Base-by-base conservation (phyloP, 2,329 filamentous ascomycete species). In the Sclerotiophoma versabilis region DNA sequence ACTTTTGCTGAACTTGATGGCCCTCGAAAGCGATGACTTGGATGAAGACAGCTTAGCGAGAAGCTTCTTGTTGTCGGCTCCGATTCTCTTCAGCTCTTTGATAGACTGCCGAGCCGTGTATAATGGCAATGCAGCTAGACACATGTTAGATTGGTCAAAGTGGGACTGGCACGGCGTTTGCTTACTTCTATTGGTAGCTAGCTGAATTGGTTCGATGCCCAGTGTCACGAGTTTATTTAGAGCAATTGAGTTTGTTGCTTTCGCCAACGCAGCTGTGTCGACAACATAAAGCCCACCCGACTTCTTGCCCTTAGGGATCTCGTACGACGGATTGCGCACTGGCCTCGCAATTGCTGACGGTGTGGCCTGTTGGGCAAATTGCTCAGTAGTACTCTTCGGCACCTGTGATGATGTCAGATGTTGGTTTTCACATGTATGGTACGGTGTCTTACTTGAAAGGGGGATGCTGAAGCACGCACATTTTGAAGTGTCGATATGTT, bases 121-220 rank as follows among this genome's bases (percentile, higher is more conserved):
- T 14, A 71, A 54, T 1, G 79, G 79, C 8, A 81, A 59, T 3
- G 73, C 72, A 36, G 76, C 75, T 76, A 62, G 38, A 51, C 17
- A 38, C 11, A 11, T 23, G 57, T 71, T 58, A 75, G 68, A 55
- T 4, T 39, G 5, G 52, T n/a, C 30, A 46, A 30, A 27, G 19
- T 32, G 39, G 20, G 15, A 44, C 26, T 29, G 32, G 32, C 32
- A 34, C 37, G 36, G 53, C 49, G 20, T 27, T 38, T 30, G 62
- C 75, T 74, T 75, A 74, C 77, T 78, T 66, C 77, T 76, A 64
- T 79, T 80, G 45, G 76, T 73, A 12, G 75, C 68, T 37, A 76
- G 70, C 41, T 81, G 77, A 19, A 75, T 65, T 2, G 76, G 66
- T 42, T 76, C 68, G 36, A 72, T 69, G 43, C 79, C 77, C 46